Base-by-base conservation (phyloP, 2,329 filamentous ascomycete genomes). In the Apiospora aurea region DNA sequence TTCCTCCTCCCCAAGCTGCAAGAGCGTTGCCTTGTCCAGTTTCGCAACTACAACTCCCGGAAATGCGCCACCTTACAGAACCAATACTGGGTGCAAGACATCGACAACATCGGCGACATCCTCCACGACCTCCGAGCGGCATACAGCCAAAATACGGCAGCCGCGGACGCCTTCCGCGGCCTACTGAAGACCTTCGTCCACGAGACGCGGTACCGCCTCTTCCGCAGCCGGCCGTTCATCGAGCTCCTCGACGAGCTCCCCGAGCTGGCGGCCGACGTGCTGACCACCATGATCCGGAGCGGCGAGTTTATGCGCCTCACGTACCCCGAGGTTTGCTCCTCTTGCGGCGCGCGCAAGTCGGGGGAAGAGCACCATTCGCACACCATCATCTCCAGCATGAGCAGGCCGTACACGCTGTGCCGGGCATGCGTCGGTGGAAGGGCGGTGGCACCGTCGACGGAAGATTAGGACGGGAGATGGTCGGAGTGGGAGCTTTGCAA, bases 211-310 rank as follows among this genome's bases (percentile, higher is more conserved):
- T 64, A 41, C 8, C 57, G 57, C 29, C 41, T 64, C 29, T 64
- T 64, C 29, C 29, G 57, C 3, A 41, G 29, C 29, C 29, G 3
- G 29, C 16, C 0, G 18, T 64, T 64, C 57, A 64, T 64, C 57
- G 53, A 38, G 53, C 57, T 64, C 57, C 57, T 64, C 16, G 57
- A n/a, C 18, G 57, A 64, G 57, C n/a, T 64, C 18, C 57, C 57
- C 34, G 18, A 11, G 5, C 57, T 64, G 18, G 57, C 57, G 2
- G 57, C 16, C 57, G 57, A 64, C 3, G 29, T 64, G 18, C 57
- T 64, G 18, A 64, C 29, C 3, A 13, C 29, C 34, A 64, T 64
- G 34, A 64, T 64, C 57, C 29, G 26, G 8, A 64, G 57, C 8
- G 29, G 57, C 18, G 57, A 64, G 18, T 64, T 64, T 8, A 64